Percentiles rank a stretch among this genome's conserved stretches.
Conservation (phyloP, 768 basidiomycete species). For the Clavulina sp. region DNA sequence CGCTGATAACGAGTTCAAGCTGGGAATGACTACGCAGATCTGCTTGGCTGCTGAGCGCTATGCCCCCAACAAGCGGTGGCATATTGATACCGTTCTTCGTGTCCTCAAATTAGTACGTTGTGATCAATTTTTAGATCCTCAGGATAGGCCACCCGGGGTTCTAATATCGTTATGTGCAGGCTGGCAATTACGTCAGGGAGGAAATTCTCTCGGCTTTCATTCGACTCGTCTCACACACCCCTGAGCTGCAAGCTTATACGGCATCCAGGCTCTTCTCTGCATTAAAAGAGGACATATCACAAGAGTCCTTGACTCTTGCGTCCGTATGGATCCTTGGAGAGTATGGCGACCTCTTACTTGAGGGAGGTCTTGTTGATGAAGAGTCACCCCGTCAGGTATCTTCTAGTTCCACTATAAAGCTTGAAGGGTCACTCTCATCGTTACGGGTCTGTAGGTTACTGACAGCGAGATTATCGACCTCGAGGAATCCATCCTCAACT, state of each 20-base stretch:
- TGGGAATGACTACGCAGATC: conserved; percentile 94
- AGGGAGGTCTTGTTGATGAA: conserved; percentile 66
- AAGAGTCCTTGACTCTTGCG: conserved; percentile 85
- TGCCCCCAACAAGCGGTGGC: conserved; percentile 97
- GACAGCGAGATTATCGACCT: conserved; percentile 80
- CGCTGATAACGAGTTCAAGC: conserved; percentile 97
- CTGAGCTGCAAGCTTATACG: conserved; percentile 90
- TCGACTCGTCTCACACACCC: conserved; percentile 88
- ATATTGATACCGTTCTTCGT: conserved; percentile 91
- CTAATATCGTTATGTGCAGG: conserved; percentile 29
- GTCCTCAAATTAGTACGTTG: conserved; percentile 68
- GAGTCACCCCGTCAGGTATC: conserved; percentile 54
- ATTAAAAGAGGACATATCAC: conserved; percentile 80
- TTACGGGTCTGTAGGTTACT: conserved; percentile 30
- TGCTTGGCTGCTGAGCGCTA: conserved; percentile 89
- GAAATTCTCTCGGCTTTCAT: conserved; percentile 92
- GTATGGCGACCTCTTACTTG: conserved; percentile 78
- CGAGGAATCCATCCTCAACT: conserved; percentile 70
- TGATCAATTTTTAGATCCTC: background rate
- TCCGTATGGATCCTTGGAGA: conserved; percentile 95
- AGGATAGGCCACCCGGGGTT: background rate
- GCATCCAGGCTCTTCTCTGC: conserved; percentile 80
- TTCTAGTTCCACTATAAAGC: too few species aligned
- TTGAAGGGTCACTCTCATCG: too few species aligned
- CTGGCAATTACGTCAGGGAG: conserved; percentile 94